Conservation (phyloP, 2,329 filamentous ascomycete genomes). For the Fusarium sp. region DNA sequence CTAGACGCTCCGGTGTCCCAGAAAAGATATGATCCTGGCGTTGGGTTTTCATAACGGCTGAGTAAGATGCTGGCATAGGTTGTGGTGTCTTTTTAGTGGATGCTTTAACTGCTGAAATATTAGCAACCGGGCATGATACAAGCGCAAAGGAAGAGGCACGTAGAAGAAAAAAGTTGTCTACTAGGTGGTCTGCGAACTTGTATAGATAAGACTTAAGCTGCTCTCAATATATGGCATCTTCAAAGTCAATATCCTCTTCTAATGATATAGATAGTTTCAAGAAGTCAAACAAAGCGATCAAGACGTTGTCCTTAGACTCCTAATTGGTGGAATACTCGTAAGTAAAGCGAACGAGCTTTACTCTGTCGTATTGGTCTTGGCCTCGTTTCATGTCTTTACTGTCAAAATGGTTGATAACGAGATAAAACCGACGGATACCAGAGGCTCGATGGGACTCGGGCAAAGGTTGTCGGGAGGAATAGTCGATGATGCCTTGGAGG, state of each 20-base stretch:
- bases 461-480: not conserved
- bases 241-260: constrained; percentile 4
- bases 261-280: not conserved
- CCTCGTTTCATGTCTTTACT: too few species aligned
- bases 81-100: constrained; percentile 22
- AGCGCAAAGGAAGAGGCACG: not conserved
- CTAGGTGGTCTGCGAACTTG: constrained; percentile 6
- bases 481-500: constrained; percentile 12
- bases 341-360: constrained; percentile 10
- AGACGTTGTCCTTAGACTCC: not conserved
- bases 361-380: constrained; percentile 1
- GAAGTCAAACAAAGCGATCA: constrained; percentile 6
- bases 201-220: not conserved
- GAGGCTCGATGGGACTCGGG: not conserved
- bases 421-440: constrained; percentile 5
- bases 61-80: constrained; percentile 13
- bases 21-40: constrained; percentile 5
- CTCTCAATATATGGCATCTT: not conserved
- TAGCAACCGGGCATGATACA: not conserved
- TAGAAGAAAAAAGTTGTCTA: constrained; percentile 16
- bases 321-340: constrained; percentile 3
- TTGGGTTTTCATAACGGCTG: constrained; percentile 11
- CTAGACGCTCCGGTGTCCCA: constrained; percentile 15
- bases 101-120: constrained; percentile 10
- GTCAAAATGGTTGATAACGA: too few species aligned